These are phyloP conservation scores for Zygosaccharomyces bailii DNA, from an alignment of 805 yeast genomes.

Conservation along the genomic window DNA sequence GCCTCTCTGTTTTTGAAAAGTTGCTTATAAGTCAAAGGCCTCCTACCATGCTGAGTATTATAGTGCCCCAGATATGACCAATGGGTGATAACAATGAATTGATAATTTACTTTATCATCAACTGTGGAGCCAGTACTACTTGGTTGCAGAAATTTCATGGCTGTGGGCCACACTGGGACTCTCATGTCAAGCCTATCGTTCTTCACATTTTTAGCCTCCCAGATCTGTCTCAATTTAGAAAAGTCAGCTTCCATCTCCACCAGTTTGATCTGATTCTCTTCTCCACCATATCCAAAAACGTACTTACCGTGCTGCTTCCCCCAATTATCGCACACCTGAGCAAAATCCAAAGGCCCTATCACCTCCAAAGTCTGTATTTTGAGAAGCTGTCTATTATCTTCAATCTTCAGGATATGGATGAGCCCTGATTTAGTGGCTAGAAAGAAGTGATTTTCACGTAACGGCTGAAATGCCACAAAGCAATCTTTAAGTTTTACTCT, in stretches of 20 bases:
- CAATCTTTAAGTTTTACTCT: slow-evolving; percentile 36
- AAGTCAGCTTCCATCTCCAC: slow-evolving; percentile 25
- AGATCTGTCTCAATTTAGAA: slow-evolving; percentile 40
- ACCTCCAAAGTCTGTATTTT: slow-evolving; percentile 30
- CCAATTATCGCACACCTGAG: slow-evolving; percentile 45
- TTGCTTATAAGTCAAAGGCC: slow-evolving; percentile 49
- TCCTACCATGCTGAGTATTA: slow-evolving; percentile 61
- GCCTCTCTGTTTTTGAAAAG: slow-evolving; percentile 32
- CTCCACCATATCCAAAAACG: slow-evolving; percentile 79
- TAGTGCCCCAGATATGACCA: slow-evolving; percentile 62
- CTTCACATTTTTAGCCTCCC: slow-evolving; percentile 79
- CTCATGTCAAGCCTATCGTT: slow-evolving; percentile 73
- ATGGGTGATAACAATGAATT: slow-evolving; percentile 60
- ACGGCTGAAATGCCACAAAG: slow-evolving; percentile 36
- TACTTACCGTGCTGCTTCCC: slow-evolving; percentile 36
- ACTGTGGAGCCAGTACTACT: slow-evolving; percentile 33
- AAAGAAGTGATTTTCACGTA: slow-evolving; percentile 31
- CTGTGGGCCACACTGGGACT: slow-evolving; percentile 75
- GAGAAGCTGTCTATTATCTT: slow-evolving; percentile 15
- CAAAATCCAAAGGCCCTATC: slow-evolving; percentile 46
- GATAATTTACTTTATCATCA: slow-evolving; percentile 34
- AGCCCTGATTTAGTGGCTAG: slow-evolving; percentile 39
- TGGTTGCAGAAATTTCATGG: slow-evolving; percentile 44
- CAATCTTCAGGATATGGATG: slow-evolving; percentile 30
- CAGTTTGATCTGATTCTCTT: slow-evolving; percentile 52